Evolutionary conservation across 2,329 filamentous ascomycete genomes (phyloP).

Genomic region (Fusarium mundagurra): DNA sequence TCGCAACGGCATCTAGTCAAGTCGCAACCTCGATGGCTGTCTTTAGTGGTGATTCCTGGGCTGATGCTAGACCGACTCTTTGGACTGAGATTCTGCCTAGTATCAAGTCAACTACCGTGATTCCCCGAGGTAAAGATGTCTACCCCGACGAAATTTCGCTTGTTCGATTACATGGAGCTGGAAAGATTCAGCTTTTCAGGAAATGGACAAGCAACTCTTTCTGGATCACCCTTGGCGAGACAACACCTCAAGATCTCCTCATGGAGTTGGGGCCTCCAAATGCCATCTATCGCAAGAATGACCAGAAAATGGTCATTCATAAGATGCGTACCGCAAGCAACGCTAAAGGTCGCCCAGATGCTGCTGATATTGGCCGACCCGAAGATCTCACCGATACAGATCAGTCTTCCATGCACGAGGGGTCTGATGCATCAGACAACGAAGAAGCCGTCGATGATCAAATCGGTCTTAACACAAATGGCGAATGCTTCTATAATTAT

Average conservation of each 20-base stretch:
- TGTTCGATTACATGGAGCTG: conserved; percentile 80
- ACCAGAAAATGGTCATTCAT: conserved; percentile 89
- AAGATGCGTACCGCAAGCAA: conserved; percentile 67
- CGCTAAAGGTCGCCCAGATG: conserved; percentile 57
- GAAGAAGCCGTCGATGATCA: conserved; percentile 69
- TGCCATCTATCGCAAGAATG: conserved; percentile 91
- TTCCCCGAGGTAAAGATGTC: conserved; percentile 77
- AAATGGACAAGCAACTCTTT: conserved; percentile 73
- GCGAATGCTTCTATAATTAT: conserved; percentile 96
- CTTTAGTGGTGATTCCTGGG: conserved; percentile 91
- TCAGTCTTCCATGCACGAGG: conserved; percentile 77
- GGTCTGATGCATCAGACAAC: conserved; percentile 72
- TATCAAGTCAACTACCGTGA: conserved; percentile 75
- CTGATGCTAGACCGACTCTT: conserved; percentile 78
- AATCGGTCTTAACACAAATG: conserved; percentile 62
- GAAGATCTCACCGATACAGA: conserved; percentile 77
- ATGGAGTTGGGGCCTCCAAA: conserved; percentile 93
- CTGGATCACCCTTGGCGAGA: conserved; percentile 82
- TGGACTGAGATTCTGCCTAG: conserved; percentile 81
- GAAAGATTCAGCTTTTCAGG: conserved; percentile 79
- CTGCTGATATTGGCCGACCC: conserved; percentile 54
- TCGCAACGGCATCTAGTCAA: conserved; percentile 80
- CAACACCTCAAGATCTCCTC: conserved; percentile 90
- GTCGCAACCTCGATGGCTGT: conserved; percentile 88
- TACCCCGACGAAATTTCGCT: conserved; percentile 91